These are phyloP conservation scores for Monilinia polystroma DNA, from an alignment of 2,329 filamentous ascomycete species.

Conservation along the genomic window DNA sequence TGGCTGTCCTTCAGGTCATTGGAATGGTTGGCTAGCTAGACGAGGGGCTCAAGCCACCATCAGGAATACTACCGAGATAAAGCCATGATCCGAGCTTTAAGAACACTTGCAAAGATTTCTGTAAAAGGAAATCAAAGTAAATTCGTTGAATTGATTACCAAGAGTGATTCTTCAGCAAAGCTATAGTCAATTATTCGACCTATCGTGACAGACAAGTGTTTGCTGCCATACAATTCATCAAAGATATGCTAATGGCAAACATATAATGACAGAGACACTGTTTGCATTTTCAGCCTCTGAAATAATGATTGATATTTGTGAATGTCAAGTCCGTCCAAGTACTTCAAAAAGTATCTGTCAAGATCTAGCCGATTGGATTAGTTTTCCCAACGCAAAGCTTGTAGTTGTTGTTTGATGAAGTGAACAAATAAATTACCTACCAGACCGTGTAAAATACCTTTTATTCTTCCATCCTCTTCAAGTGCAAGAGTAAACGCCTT, in stretches of 20 bases:
- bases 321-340: not conserved
- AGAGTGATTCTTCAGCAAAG: not conserved
- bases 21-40: not conserved
- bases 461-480: not conserved
- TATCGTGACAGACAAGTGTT: slow-evolving; percentile 3
- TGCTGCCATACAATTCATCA: not conserved
- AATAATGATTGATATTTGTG: not conserved
- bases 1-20: not conserved
- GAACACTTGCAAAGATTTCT: not conserved
- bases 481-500: not conserved
- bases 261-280: not conserved
- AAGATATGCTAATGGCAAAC: not conserved
- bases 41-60: not conserved
- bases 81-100: not conserved
- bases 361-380: not conserved
- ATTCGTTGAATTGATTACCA: not conserved
- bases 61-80: not conserved
- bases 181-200: not conserved
- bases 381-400: not conserved
- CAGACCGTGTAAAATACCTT: not conserved
- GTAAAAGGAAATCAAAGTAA: not conserved
- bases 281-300: not conserved
- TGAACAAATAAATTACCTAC: not conserved
- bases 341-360: too few relatives aligned
- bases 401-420: not conserved